Evolutionary conservation across 2,329 filamentous ascomycete genomes (phyloP).

Genomic region (Sclerotinia nivalis): DNA sequence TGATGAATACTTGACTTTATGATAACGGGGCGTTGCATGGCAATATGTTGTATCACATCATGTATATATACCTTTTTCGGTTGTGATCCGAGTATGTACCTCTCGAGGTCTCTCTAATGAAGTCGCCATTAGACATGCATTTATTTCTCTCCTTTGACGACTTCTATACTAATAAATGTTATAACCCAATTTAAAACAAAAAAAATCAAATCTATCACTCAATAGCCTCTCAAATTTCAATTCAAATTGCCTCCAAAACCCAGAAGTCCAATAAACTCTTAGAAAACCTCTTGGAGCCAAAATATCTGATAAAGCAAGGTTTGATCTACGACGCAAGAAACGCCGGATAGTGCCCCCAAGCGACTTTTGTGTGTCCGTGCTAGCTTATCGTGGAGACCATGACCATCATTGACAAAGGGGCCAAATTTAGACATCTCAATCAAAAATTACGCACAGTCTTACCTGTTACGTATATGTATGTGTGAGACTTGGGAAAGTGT

Average conservation of each 20-base stretch:
- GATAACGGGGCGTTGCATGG: not conserved
- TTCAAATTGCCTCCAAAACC: not conserved
- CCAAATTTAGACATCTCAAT: not conserved
- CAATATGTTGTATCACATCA: not conserved
- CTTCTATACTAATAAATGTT: not conserved
- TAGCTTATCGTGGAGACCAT: not conserved
- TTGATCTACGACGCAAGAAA: not conserved
- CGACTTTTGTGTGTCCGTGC: not conserved
- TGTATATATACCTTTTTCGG: not conserved
- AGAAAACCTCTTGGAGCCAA: not conserved
- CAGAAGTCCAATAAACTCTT: not conserved
- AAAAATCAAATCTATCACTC: not conserved
- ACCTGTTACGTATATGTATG: not conserved
- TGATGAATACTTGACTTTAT: not conserved
- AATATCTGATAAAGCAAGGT: slow-evolving; percentile 4
- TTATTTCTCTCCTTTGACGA: not conserved
- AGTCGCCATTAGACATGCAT: not conserved
- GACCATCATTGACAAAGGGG: not conserved
- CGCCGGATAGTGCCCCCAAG: not conserved
- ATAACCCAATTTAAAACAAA: not conserved
- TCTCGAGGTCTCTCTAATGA: too few species aligned
- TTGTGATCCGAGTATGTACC: not conserved
- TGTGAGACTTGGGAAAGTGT: not conserved
- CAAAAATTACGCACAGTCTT: not conserved
- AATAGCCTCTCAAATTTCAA: not conserved